Conservation (phyloP, 2,329 filamentous ascomycete species). For the Myriosclerotinia scirpicola region DNA sequence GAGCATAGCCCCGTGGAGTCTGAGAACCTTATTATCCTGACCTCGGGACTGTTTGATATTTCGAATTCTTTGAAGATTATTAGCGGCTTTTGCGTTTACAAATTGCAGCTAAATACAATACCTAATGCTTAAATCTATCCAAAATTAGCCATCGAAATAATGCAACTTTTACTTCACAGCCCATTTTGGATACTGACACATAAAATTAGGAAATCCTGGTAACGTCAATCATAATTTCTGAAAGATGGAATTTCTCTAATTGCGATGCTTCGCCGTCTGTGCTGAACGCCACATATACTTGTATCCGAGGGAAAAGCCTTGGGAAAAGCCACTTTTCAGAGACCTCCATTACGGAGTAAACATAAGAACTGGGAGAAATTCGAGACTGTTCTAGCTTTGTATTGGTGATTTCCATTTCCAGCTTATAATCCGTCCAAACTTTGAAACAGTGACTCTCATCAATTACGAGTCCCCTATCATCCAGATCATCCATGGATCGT, state of each 20-base stretch:
- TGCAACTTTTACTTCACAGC: no score
- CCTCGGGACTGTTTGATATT: neutral
- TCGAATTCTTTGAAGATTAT: neutral
- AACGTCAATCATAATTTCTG: conserved; percentile 4
- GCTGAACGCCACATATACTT: conserved; percentile 7
- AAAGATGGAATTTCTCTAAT: conserved; percentile 9
- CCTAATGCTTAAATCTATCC: neutral
- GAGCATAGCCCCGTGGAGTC: no score
- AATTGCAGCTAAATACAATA: neutral
- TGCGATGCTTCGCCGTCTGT: conserved; percentile 17
- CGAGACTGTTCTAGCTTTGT: conserved; percentile 2
- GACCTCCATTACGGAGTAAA: neutral
- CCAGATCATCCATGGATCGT: neutral
- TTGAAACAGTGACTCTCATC: conserved; percentile 9
- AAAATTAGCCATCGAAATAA: conserved; percentile 3
- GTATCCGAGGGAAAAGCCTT: conserved; percentile 1
- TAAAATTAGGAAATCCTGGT: neutral
- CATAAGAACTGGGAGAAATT: neutral
- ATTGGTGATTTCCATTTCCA: neutral
- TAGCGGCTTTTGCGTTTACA: neutral
- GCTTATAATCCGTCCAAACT: conserved; percentile 5
- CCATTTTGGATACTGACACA: conserved; percentile 2
- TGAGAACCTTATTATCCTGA: neutral
- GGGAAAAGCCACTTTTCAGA: neutral
- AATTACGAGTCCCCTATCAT: conserved; percentile 5